Conservation (phyloP, 75 land plant species). For the Selaginella moellendorffii region DNA sequence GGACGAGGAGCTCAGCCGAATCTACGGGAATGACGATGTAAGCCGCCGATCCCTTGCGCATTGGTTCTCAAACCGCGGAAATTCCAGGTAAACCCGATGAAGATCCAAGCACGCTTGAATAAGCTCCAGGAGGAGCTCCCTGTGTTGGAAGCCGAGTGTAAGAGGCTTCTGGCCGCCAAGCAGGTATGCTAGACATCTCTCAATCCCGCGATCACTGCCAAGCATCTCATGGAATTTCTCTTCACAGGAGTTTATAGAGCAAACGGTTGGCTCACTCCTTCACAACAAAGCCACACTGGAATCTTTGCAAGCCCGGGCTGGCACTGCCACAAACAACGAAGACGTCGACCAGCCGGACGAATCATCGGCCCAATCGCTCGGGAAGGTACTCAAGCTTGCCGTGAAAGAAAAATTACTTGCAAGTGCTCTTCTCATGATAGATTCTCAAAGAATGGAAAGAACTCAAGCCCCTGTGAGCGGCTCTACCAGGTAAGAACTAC, state of each 20-base stretch:
- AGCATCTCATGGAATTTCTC: too few relatives aligned
- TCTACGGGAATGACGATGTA: slow-evolving; percentile 7
- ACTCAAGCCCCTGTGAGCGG: too few relatives aligned
- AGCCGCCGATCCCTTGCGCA: too few relatives aligned
- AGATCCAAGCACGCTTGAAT: slow-evolving; percentile 51
- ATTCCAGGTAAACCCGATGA: slow-evolving; percentile 62
- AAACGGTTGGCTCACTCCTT: slow-evolving; percentile 37
- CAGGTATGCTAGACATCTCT: slow-evolving; percentile 40
- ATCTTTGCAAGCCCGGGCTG: slow-evolving; percentile 46
- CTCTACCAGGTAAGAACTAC: too few relatives aligned
- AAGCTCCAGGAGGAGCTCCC: slow-evolving; percentile 60
- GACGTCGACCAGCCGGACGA: slow-evolving; percentile 42
- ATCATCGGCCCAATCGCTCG: too few relatives aligned
- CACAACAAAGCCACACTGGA: slow-evolving; percentile 43
- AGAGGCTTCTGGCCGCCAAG: slow-evolving; percentile 55
- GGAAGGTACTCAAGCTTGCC: too few relatives aligned
- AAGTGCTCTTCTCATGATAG: too few relatives aligned
- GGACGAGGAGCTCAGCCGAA: slow-evolving; percentile 1
- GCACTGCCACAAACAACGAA: slow-evolving; percentile 28
- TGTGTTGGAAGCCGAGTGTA: slow-evolving; percentile 45
- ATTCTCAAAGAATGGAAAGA: too few relatives aligned
- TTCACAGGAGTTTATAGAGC: slow-evolving; percentile 63
- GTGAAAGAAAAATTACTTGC: too few relatives aligned
- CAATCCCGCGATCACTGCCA: too few relatives aligned
- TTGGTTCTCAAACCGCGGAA: too few relatives aligned